phyloP scores from a whole-genome alignment of 768 basidiomycete genomes.

The Macrolepiota fuliginosa region DNA sequence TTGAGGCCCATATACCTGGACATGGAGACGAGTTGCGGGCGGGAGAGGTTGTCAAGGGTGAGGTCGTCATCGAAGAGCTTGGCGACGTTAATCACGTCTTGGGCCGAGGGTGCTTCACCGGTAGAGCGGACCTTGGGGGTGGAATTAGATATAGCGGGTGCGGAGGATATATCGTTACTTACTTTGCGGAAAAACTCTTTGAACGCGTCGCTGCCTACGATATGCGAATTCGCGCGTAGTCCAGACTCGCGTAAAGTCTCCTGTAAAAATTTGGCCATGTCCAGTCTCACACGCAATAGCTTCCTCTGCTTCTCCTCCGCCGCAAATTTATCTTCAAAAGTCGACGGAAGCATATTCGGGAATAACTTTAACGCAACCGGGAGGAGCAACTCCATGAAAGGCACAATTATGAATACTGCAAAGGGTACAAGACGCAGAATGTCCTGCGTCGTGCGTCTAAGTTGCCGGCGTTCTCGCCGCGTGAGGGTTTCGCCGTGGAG shows the following conservation, averaged over 20 bases:
- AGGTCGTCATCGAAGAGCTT: slow-evolving; percentile 97
- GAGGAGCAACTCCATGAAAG: slow-evolving; percentile 97
- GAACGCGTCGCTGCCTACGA: slow-evolving; percentile 93
- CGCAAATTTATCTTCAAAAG: slow-evolving; percentile 96
- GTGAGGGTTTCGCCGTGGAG: slow-evolving; percentile 90
- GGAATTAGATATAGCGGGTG: neutral
- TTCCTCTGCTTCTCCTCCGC: slow-evolving; percentile 98
- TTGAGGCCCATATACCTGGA: slow-evolving; percentile 98
- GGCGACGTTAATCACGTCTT: slow-evolving; percentile 92
- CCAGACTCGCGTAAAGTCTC: slow-evolving; percentile 96
- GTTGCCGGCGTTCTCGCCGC: slow-evolving; percentile 89
- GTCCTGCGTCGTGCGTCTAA: slow-evolving; percentile 92
- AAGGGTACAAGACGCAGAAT: slow-evolving; percentile 92
- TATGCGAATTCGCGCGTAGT: slow-evolving; percentile 88
- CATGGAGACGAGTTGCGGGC: slow-evolving; percentile 98
- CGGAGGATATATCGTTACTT: slow-evolving; percentile 9
- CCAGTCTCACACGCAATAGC: slow-evolving; percentile 87
- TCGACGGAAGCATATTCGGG: slow-evolving; percentile 98
- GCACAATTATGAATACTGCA: slow-evolving; percentile 90
- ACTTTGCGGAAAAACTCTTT: slow-evolving; percentile 99
- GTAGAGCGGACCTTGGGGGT: slow-evolving; percentile 77
- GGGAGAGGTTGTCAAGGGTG: slow-evolving; percentile 95
- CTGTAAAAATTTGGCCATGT: slow-evolving; percentile 99
- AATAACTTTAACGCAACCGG: slow-evolving; percentile 96
- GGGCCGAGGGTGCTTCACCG: slow-evolving; percentile 86